Conservation (phyloP, 192 early-diverging fungal species). For the Geranomyces michiganensis region DNA sequence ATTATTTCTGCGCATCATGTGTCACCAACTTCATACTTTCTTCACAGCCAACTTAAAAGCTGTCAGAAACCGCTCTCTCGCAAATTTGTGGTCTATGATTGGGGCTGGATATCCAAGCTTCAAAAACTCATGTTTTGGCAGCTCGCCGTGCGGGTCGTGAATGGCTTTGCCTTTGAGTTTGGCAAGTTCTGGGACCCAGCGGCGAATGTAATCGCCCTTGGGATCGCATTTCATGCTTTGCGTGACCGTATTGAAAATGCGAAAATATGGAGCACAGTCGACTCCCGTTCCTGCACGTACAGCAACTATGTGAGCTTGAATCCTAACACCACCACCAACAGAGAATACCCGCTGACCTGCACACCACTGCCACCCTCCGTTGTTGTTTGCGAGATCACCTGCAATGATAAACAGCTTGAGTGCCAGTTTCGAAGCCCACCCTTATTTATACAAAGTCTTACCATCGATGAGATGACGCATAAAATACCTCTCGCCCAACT, state of each 20-base stretch:
- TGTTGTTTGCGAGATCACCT: constrained; percentile 49
- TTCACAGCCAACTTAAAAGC: constrained; percentile 47
- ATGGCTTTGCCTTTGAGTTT: constrained; percentile 46
- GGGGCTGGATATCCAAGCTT: constrained; percentile 62
- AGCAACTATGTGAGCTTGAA: constrained; percentile 1
- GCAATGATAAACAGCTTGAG: neutral
- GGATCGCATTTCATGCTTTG: constrained; percentile 63
- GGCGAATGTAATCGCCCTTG: constrained; percentile 57
- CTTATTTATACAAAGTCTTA: constrained; percentile 56
- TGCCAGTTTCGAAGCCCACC: neutral
- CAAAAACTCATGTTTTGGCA: constrained; percentile 45
- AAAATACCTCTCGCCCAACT: constrained; percentile 70
- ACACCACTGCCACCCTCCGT: constrained; percentile 73
- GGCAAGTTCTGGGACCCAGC: constrained; percentile 66
- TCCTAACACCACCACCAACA: neutral
- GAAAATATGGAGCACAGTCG: constrained; percentile 71
- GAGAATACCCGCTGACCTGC: neutral
- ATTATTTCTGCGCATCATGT: too few relatives aligned
- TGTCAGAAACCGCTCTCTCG: constrained; percentile 50
- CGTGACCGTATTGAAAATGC: constrained; percentile 63
- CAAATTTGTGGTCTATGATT: constrained; percentile 69
- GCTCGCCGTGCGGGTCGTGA: constrained; percentile 56
- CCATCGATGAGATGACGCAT: constrained; percentile 68
- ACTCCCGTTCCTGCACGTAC: constrained; percentile 61
- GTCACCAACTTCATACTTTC: neutral